These are phyloP conservation scores for Beauveria australis DNA, from an alignment of 2,329 filamentous ascomycete genomes.

Conservation along the genomic window DNA sequence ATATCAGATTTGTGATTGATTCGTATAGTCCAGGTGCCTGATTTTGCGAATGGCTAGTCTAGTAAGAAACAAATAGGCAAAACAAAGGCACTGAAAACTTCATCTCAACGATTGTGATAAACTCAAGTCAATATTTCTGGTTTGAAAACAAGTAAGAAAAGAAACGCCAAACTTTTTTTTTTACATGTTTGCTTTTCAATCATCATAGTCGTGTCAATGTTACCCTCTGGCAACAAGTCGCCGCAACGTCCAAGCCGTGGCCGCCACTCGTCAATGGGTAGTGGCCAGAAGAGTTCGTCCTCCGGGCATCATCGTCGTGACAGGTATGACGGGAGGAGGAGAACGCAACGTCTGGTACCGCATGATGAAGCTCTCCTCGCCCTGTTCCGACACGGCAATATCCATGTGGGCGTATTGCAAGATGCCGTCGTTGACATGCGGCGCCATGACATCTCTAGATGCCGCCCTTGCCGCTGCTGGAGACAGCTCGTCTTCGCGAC, in stretches of 20 bases:
- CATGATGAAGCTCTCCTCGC: constrained; percentile 29
- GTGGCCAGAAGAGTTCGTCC: constrained; percentile 14
- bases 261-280: background rate
- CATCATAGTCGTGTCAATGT: background rate
- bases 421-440: constrained; percentile 35
- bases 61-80: background rate
- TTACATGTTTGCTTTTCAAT: background rate
- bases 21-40: background rate
- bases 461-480: constrained; percentile 19
- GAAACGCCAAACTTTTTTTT: background rate
- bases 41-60: background rate
- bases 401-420: constrained; percentile 42
- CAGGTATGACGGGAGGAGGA: constrained; percentile 21
- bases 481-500: constrained; percentile 35
- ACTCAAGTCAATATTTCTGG: background rate
- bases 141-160: background rate
- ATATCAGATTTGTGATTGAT: no score
- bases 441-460: constrained; percentile 36
- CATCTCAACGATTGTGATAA: background rate
- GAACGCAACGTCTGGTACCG: constrained; percentile 23
- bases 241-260: background rate
- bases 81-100: background rate
- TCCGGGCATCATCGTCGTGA: constrained; percentile 22
- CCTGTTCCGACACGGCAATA: constrained; percentile 29
- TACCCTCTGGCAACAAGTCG: background rate